Evolutionary conservation across 257 asterid species (phyloP), one percentile per base, ranked within the genome.

Genomic region (Przewalskia tangutica): DNA sequence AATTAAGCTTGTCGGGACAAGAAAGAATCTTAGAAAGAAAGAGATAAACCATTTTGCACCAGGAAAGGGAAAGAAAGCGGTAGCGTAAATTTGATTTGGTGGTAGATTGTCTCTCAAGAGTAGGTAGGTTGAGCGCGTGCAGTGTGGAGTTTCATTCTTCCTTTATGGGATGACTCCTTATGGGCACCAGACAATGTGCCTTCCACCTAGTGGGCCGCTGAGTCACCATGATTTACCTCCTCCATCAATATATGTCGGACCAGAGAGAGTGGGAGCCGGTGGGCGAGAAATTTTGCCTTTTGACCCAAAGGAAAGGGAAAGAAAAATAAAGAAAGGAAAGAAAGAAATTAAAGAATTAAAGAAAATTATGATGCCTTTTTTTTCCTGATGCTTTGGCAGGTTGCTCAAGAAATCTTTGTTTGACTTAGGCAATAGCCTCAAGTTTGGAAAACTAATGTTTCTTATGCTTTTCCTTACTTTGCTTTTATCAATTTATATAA

Each of bases 301-400:
- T n/a, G n/a, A n/a, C n/a, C n/a, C n/a, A n/a, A n/a, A n/a, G n/a
- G 10, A 40, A 80, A 64, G 58, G 16, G 23, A 53, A 73, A 9
- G 18, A 75, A 60, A 50, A 46, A 44, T 51, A 60, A 46, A 48
- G 23, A 23, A 23, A 76, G 51, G 63, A 76, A 80, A 44, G 81
- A 12, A n/a, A 68, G 82, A 55, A 58, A 38, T 27, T 27, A 27
- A 27, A 27, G 32, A 27, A 27, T 27, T 27, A 27, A 27, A 27
- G 32, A 27, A 27, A 27, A 54, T 50, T 42, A n/a, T 79, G 58
- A 44, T 48, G 48, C 42, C 80, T 58, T 67, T 83, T 86, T 86
- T 88, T 80, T 75, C 80, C 77, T 73, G 8, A 20, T 42, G 80
- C 58, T 81, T 55, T 87, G 87, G 87, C 18, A 81, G 85, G 84